Evolutionary conservation across 2,329 filamentous ascomycete species (phyloP).

Genomic region (Hymenoscyphus fraxineus): DNA sequence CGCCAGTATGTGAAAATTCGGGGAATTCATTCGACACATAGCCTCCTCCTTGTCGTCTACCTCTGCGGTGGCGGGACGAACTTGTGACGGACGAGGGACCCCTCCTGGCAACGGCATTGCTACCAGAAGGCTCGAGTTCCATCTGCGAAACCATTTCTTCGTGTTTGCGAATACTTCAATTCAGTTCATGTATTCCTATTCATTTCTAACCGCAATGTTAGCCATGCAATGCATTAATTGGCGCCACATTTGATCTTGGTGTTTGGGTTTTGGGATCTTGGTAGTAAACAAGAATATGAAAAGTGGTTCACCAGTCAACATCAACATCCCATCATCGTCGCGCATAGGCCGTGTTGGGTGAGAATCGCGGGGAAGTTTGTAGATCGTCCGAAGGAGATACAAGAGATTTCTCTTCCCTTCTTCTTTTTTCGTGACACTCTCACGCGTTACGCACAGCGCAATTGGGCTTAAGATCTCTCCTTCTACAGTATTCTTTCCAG

Average conservation of each 20-base stretch:
- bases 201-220: neutral
- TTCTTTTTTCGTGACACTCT: neutral
- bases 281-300: neutral
- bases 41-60: constrained; percentile 67
- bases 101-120: constrained; percentile 53
- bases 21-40: constrained; percentile 86
- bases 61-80: constrained; percentile 53
- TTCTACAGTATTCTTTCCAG: neutral
- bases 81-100: constrained; percentile 56
- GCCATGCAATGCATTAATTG: neutral
- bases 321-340: constrained; percentile 11
- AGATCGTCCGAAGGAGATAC: neutral
- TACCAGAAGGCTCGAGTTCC: constrained; percentile 39
- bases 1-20: constrained; percentile 82
- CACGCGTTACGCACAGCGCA: constrained; percentile 6
- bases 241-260: neutral
- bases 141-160: constrained; percentile 59
- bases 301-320: constrained; percentile 8
- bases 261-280: neutral
- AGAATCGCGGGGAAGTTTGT: neutral
- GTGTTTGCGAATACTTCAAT: neutral
- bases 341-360: neutral
- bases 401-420: neutral
- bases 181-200: neutral
- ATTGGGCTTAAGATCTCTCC: neutral